Evolutionary conservation across 1,284 basidiomycete genomes (phyloP), one percentile per base, ranked within the genome.

Genomic region (Fomitopsis palustris): DNA sequence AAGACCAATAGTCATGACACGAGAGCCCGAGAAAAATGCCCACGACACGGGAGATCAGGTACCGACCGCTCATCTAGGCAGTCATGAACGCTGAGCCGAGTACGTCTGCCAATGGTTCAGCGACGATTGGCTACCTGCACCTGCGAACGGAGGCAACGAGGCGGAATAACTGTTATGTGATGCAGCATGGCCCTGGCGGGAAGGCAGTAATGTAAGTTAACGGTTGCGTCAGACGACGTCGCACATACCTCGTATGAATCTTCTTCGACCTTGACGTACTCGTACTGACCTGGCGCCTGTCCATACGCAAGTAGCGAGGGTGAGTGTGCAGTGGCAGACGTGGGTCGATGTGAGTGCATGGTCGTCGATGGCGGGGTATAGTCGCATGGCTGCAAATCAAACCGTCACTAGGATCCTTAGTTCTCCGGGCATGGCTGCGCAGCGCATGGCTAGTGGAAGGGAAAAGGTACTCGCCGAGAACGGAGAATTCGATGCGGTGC

Each of bases 401-500:
- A 72, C 67, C 58, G 74, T 75, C 68, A 85, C 77, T 83, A 86
- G 79, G 80, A 74, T 75, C 74, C 69, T 62, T 57, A 72, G 74
- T 66, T 71, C 72, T 70, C 64, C 65, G 68, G 64, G 66, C 70
- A 67, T 63, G 66, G 64, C 61, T 67, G 62, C 61, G 68, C 64
- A 62, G 57, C 62, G 70, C 72, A 69, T 56, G 63, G 63, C 62
- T 63, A 60, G 65, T 58, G 43, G 58, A n/a, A 69, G 75, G 73
- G 72, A 76, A 79, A 70, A 78, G n/a, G 79, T 71, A 89, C 89
- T 88, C 83, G 83, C 88, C 86, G 89, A 90, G 78, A 90, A 90
- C 35, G 86, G 70, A 1, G 88, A 87, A 65, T 85, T 89, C 42
- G 87, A 88, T 16, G 85, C 85, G 31, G 85, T 79, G 69, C 88